phyloP scores from a whole-genome alignment of 2,329 filamentous ascomycete species.

The Botrytis pseudocinerea region DNA sequence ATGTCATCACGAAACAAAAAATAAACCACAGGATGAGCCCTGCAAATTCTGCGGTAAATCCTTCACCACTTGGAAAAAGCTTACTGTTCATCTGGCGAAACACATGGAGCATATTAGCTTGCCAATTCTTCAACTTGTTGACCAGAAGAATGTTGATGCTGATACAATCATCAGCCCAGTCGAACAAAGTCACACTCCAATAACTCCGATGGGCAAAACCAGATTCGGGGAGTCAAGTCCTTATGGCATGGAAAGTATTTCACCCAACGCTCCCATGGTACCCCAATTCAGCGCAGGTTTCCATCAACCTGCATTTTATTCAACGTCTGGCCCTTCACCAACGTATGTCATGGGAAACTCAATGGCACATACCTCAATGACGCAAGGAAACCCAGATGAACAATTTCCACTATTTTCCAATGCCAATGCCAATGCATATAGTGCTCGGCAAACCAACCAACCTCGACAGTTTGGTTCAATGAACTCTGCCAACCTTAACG shows the following conservation, averaged over 20 bases:
- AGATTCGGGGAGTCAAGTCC: conserved; percentile 37
- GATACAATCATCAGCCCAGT: conserved; percentile 70
- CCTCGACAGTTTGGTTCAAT: conserved; percentile 30
- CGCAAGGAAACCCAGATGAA: conserved; percentile 27
- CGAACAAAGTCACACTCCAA: conserved; percentile 45
- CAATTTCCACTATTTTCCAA: conserved; percentile 31
- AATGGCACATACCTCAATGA: conserved; percentile 28
- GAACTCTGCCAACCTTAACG: conserved; percentile 26
- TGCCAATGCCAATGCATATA: conserved; percentile 28
- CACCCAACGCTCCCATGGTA: conserved; percentile 32
- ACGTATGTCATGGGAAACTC: conserved; percentile 30
- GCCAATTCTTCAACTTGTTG: conserved; percentile 68
- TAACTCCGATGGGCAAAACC: conserved; percentile 33
- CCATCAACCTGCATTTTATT: conserved; percentile 31
- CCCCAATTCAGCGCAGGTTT: conserved; percentile 32
- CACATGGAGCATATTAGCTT: conserved; percentile 93
- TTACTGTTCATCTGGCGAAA: conserved; percentile 89
- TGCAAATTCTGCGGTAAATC: conserved; percentile 85
- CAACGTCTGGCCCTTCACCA: conserved; percentile 25
- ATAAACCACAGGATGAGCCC: conserved; percentile 69
- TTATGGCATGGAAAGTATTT: conserved; percentile 34
- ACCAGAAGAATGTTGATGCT: conserved; percentile 52
- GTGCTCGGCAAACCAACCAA: conserved; percentile 30
- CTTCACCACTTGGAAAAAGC: conserved; percentile 85
- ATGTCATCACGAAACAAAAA: conserved; percentile 70